Conservation (phyloP, 768 basidiomycete species). For the Suillus hirtellus region DNA sequence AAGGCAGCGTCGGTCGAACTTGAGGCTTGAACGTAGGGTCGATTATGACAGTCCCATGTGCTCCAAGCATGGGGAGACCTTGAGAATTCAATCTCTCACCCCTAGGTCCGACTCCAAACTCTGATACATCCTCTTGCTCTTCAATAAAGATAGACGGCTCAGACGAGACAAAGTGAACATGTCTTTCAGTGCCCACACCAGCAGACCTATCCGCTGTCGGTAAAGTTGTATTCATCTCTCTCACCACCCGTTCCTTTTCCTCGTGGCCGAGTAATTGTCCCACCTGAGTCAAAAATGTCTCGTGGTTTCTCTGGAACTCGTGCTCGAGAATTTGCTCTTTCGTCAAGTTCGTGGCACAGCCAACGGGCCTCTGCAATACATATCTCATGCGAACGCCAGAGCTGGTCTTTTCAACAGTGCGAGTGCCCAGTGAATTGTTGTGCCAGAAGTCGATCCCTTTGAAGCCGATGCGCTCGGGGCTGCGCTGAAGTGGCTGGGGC, state of each 20-base stretch:
- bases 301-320: slow-evolving; percentile 4
- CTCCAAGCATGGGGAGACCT: slow-evolving; percentile 24
- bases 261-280: slow-evolving; percentile 13
- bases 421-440: slow-evolving; percentile 14
- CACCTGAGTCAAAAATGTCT: slow-evolving; percentile 27
- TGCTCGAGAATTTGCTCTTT: slow-evolving; percentile 10
- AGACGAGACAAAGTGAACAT: slow-evolving; percentile 13
- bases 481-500: slow-evolving; percentile 26
- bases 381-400: slow-evolving; percentile 15
- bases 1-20: not conserved
- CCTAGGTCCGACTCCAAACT: slow-evolving; percentile 19
- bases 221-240: slow-evolving; percentile 8
- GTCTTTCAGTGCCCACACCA: not conserved
- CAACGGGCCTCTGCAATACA: slow-evolving; percentile 24
- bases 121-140: slow-evolving; percentile 7
- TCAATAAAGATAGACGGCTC: slow-evolving; percentile 16
- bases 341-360: slow-evolving; percentile 20
- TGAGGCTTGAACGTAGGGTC: slow-evolving; percentile 9
- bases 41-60: slow-evolving; percentile 15
- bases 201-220: slow-evolving; percentile 18
- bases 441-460: slow-evolving; percentile 26
- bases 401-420: slow-evolving; percentile 11
- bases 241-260: slow-evolving; percentile 16
- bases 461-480: slow-evolving; percentile 31
- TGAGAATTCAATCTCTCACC: slow-evolving; percentile 22